These are phyloP conservation scores for Neofusicoccum cordaticola DNA, from an alignment of 2,329 filamentous ascomycete species.

Conservation along the genomic window DNA sequence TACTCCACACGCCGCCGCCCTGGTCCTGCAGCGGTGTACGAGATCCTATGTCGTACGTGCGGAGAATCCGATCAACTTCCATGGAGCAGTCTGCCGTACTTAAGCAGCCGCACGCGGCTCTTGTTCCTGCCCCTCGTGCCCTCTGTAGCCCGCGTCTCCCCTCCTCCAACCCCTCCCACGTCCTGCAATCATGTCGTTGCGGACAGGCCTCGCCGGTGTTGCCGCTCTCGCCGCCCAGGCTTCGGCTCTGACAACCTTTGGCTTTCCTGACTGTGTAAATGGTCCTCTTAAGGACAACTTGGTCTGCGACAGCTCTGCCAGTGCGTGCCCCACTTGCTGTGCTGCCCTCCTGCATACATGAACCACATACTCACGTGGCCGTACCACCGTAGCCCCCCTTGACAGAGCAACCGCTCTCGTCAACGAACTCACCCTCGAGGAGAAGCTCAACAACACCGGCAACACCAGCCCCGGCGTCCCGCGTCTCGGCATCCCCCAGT, in stretches of 20 bases:
- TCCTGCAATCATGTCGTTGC: not conserved
- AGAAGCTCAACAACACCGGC: slow-evolving; percentile 51
- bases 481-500: slow-evolving; percentile 56
- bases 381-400: slow-evolving; percentile 22
- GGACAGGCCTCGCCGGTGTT: not conserved
- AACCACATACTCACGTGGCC: not conserved
- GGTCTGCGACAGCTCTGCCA: slow-evolving; percentile 50
- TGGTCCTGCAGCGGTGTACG: not conserved
- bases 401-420: slow-evolving; percentile 50
- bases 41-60: not conserved
- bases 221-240: slow-evolving; percentile 3
- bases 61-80: not conserved
- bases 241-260: slow-evolving; percentile 5
- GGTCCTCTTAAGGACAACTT: slow-evolving; percentile 50
- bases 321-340: slow-evolving; percentile 17
- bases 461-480: slow-evolving; percentile 51
- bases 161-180: slow-evolving; percentile 39
- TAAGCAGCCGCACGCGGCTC: slow-evolving; percentile 13
- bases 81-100: not conserved
- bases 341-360: no score
- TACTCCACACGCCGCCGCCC: not conserved
- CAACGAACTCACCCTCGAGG: slow-evolving; percentile 49
- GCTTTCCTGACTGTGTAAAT: slow-evolving; percentile 52
- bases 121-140: slow-evolving; percentile 30
- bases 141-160: not conserved